These are phyloP conservation scores for Aspergillus niger DNA, from an alignment of 2,329 filamentous ascomycete genomes.

Conservation along the genomic window DNA sequence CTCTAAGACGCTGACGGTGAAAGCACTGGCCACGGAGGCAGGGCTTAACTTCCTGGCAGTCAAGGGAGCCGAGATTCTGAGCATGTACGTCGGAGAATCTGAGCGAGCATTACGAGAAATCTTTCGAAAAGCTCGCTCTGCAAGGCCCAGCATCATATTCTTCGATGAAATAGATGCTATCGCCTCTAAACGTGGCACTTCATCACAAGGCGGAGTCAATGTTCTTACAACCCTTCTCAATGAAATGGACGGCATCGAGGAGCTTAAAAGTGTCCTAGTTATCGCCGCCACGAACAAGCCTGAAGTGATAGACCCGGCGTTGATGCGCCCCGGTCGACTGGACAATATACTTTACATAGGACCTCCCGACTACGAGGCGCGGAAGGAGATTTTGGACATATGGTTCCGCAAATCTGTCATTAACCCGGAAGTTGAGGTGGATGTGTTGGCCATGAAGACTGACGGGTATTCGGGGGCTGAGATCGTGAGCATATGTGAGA, in stretches of 20 bases:
- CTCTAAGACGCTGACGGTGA: conserved; percentile 89
- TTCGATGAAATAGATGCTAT: conserved; percentile 97
- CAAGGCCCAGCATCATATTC: conserved; percentile 89
- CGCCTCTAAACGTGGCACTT: conserved; percentile 57
- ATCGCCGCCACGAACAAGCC: conserved; percentile 91
- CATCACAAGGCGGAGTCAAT: conserved; percentile 64
- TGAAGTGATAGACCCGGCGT: conserved; percentile 78
- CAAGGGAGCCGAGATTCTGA: conserved; percentile 88
- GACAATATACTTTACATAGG: conserved; percentile 84
- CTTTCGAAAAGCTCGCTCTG: conserved; percentile 81
- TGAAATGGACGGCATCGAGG: conserved; percentile 94
- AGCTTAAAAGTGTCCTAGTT: conserved; percentile 78
- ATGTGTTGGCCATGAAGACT: conserved; percentile 62
- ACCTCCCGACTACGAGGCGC: conserved; percentile 71
- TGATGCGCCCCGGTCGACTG: conserved; percentile 83
- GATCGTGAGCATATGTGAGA: conserved; percentile 63
- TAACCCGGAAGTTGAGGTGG: conserved; percentile 65
- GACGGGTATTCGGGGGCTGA: conserved; percentile 87
- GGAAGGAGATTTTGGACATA: conserved; percentile 74
- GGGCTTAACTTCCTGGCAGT: conserved; percentile 93
- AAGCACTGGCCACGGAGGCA: conserved; percentile 86
- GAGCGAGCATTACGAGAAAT: conserved; percentile 83
- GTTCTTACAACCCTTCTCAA: conserved; percentile 87
- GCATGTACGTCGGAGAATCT: conserved; percentile 96
- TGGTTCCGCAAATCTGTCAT: conserved; percentile 65